phyloP scores from a whole-genome alignment of 1,284 basidiomycete genomes.

The Rhodotorula sp. region DNA sequence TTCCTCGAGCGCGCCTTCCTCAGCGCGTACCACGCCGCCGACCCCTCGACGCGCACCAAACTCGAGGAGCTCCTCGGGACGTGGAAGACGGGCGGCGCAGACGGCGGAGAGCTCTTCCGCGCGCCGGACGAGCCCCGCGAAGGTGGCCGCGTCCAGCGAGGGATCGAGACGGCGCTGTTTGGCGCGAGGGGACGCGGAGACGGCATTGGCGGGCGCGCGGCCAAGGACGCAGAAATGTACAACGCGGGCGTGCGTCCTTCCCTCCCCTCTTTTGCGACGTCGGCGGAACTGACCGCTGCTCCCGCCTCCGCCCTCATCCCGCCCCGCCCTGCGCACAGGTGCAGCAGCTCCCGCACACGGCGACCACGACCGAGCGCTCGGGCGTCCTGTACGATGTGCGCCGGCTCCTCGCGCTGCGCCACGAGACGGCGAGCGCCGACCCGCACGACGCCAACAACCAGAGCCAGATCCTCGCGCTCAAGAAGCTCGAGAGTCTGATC shows the following conservation, averaged over 20 bases:
- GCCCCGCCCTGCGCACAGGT: constrained; percentile 7
- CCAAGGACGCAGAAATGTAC: constrained; percentile 16
- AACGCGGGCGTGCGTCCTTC: constrained; percentile 20
- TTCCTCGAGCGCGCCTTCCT: constrained; percentile 63
- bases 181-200: constrained; percentile 31
- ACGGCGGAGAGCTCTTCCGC: constrained; percentile 79
- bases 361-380: constrained; percentile 39
- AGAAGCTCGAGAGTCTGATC: constrained; percentile 75
- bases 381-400: constrained; percentile 44
- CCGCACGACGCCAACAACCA: constrained; percentile 64
- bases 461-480: constrained; percentile 67
- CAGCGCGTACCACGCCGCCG: constrained; percentile 65
- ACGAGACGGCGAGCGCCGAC: constrained; percentile 55
- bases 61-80: constrained; percentile 95
- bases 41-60: constrained; percentile 71
- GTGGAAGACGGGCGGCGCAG: constrained; percentile 81
- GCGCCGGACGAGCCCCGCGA: constrained; percentile 19
- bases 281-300: too few relatives aligned
- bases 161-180: constrained; percentile 44
- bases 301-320: neutral
- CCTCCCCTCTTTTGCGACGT: neutral
- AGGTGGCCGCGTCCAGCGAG: constrained; percentile 37
- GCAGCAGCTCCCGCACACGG: constrained; percentile 26
- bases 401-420: constrained; percentile 36
- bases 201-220: constrained; percentile 8